A percentile compares a stretch with the other conserved stretches of the same genome.
phyloP scores from a whole-genome alignment of 306 rosid species.

The Lotus japonicus region DNA sequence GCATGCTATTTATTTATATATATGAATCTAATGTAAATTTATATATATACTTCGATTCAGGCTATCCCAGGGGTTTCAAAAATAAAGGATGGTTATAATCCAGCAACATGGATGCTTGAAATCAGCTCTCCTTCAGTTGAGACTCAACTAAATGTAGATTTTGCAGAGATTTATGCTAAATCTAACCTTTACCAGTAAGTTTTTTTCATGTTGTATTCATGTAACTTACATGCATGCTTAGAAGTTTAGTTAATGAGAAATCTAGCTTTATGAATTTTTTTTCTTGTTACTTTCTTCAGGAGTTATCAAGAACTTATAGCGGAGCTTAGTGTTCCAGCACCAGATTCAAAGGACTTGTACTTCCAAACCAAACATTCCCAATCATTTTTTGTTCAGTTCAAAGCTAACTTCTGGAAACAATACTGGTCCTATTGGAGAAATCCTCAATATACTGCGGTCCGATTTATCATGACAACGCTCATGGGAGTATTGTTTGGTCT shows the following conservation, averaged over 20 bases:
- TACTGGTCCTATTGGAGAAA: constrained; percentile 72
- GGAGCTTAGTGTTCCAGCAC: constrained; percentile 44
- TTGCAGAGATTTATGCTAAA: constrained; percentile 45
- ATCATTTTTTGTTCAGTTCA: constrained; percentile 46
- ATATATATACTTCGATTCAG: constrained; percentile 15
- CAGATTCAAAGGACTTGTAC: constrained; percentile 44
- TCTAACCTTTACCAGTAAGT: constrained; percentile 51
- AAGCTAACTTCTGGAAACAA: constrained; percentile 46
- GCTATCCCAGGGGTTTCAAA: constrained; percentile 49
- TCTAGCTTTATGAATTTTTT: background rate
- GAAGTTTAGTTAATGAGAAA: background rate
- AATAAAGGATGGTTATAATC: constrained; percentile 60
- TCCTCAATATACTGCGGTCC: constrained; percentile 42
- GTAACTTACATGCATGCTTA: background rate
- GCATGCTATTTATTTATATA: background rate
- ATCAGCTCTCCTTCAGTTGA: constrained; percentile 46
- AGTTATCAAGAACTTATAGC: constrained; percentile 40
- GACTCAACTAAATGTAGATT: constrained; percentile 45
- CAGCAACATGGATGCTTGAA: constrained; percentile 86
- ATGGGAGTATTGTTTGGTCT: constrained; percentile 49
- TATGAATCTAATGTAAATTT: background rate
- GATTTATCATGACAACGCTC: constrained; percentile 39
- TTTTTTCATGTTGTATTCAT: background rate
- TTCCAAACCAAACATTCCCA: constrained; percentile 65
- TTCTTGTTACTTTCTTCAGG: constrained; percentile 25